Evolutionary conservation across 2,329 filamentous ascomycete species (phyloP).

Genomic region (Fusarium newnesense): DNA sequence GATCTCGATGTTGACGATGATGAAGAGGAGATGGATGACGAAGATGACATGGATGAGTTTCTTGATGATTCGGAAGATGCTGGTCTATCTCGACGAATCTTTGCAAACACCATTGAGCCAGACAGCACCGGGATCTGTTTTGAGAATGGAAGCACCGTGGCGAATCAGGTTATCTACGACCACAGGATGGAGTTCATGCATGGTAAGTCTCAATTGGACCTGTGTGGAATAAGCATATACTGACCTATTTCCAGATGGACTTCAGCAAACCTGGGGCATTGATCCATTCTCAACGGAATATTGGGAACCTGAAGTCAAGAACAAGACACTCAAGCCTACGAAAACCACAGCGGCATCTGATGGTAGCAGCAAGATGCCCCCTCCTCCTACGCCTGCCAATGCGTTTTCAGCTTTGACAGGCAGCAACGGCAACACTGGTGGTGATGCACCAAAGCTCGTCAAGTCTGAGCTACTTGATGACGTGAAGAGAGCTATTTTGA

Average conservation of each 20-base stretch:
- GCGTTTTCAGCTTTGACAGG: conserved; percentile 51
- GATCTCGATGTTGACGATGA: conserved; percentile 75
- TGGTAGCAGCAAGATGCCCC: conserved; percentile 45
- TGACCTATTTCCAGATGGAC: conserved; percentile 52
- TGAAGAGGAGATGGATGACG: conserved; percentile 76
- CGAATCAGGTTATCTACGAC: conserved; percentile 61
- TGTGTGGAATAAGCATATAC: neutral
- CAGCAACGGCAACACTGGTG: conserved; percentile 15
- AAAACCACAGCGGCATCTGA: conserved; percentile 26
- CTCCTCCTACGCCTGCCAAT: conserved; percentile 48
- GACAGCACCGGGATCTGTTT: conserved; percentile 85
- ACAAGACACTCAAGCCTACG: conserved; percentile 31
- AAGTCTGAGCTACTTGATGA: conserved; percentile 54
- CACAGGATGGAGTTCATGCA: conserved; percentile 81
- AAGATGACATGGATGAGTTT: conserved; percentile 90
- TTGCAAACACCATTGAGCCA: conserved; percentile 77
- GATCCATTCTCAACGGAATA: conserved; percentile 87
- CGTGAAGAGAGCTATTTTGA: conserved; percentile 54
- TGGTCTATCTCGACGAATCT: conserved; percentile 65
- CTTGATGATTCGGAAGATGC: conserved; percentile 85
- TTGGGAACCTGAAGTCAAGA: conserved; percentile 68
- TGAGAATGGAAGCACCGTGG: conserved; percentile 68
- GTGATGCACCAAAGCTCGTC: conserved; percentile 46
- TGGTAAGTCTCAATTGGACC: conserved; percentile 58
- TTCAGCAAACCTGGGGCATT: conserved; percentile 67